Percentiles rank a stretch among this genome's conserved stretches.
These are phyloP conservation scores for Vitis hybrid DNA, from an alignment of 177 flowering plant genomes.

Conservation along the genomic window DNA sequence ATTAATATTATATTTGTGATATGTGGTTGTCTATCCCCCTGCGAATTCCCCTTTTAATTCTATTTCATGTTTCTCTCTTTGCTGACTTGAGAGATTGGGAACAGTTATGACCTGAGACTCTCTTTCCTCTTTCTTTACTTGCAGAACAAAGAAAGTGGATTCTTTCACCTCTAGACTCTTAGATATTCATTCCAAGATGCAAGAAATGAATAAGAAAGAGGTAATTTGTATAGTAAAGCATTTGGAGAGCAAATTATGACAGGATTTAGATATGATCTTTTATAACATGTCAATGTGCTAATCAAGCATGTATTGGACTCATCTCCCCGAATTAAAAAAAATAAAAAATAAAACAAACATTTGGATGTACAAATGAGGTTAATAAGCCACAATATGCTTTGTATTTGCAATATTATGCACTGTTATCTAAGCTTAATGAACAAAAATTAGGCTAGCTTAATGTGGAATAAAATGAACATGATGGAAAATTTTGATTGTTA, in stretches of 20 bases:
- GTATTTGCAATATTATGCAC: too few species aligned
- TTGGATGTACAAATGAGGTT: too few species aligned
- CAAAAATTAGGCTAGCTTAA: too few species aligned
- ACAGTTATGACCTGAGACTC: not conserved
- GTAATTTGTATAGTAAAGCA: slow-evolving; percentile 23
- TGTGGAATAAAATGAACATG: too few species aligned
- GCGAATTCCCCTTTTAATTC: not conserved
- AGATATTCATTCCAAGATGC: slow-evolving; percentile 90
- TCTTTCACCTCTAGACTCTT: slow-evolving; percentile 76
- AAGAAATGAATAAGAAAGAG: slow-evolving; percentile 77
- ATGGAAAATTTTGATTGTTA: too few species aligned
- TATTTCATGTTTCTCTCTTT: not conserved
- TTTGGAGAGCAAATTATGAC: not conserved
- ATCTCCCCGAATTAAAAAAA: too few species aligned
- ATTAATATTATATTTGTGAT: too few species aligned
- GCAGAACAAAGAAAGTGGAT: slow-evolving; percentile 92
- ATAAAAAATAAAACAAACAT: too few species aligned
- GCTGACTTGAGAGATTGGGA: not conserved
- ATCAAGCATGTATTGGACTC: too few species aligned
- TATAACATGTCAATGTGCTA: not conserved
- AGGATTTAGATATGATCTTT: not conserved
- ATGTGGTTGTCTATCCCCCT: not conserved
- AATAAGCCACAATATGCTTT: too few species aligned
- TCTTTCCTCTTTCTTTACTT: slow-evolving; percentile 10
- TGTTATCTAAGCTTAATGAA: too few species aligned